Evolutionary conservation across 352 stramenopile species (phyloP), one percentile per base, ranked within the genome.

Genomic region (Phytopythium delawarense): DNA sequence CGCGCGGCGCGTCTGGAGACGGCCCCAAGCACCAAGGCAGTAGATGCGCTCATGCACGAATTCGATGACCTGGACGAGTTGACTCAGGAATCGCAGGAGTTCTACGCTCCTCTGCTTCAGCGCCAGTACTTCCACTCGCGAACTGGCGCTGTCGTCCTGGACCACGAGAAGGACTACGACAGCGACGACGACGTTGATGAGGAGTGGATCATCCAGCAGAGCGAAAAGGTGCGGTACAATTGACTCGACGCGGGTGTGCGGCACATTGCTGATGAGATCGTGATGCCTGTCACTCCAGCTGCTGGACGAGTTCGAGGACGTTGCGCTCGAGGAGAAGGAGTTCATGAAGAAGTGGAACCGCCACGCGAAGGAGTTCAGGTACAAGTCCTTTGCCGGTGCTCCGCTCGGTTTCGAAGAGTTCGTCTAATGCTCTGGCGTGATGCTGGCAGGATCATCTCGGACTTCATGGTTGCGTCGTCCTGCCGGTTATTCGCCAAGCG

Each of bases 281-380:
- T 35, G 68, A 4, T 50, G 4, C 5, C 21, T 25, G 16, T 44
- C 50, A 16, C n/a, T 66, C 11, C 52, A 89, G 80, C 78, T 96
- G 62, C 59, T 96, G 28, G 84, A 96, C 57, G 87, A 96, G 59
- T 96, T 94, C 56, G 85, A 96, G 62, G 87, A 96, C 49, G 87
- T 96, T 1, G 79, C 87, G 32, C 63, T 93, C 34, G 86, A 94
- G 64, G 86, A 94, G 57, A 94, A 94, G 56, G 84, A 92, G 56
- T 92, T 96, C 59, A 96, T 96, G 87, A 96, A 96, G 72, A 91
- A 89, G 66, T 96, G 87, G 87, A 96, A 96, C 67, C 85, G 85
- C 50, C 84, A 93, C 56, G 76, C 91, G 23, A 90, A 91, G 62
- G 75, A 89, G 52, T 82, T 88, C 61, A 84, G 75, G 83, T 92